Evolutionary conservation across 2,329 filamentous ascomycete species (phyloP), one percentile per base, ranked within the genome.

Genomic region (Exophiala spinifera): DNA sequence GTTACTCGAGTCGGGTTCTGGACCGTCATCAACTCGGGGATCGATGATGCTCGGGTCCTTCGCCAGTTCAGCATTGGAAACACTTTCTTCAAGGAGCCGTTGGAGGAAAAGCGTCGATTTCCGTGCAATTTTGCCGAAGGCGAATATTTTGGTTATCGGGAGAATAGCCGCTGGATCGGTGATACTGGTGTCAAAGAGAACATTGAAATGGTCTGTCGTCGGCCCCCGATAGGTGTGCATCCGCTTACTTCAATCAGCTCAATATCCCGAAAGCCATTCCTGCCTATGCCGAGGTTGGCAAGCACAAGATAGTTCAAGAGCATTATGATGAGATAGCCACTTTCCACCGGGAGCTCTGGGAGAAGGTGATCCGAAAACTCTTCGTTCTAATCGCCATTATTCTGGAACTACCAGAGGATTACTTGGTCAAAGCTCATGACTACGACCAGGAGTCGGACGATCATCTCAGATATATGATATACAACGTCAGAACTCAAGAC

Each of bases 381-480:
- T 56, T 62, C 33, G 45, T 56, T 11, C 53, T 63, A 2, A 61
- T 63, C 13, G 37, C 59, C 46, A 50, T 60, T 34, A 55, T 53
- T 33, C 51, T 86, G 0, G 76, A 85, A 60, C 70, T 86, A 0
- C 80, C 80, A 0, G 76, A 81, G 40, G 81, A 85, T 6, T 73
- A 77, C 51, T 70, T 85, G 23, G 72, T 79, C 58, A 70, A 76
- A n/a, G 70, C 79, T 0, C 83, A 86, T 66, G 73, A 70, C 13
- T 86, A 83, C 67, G 76, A 82, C 2, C 73, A 76, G 15, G 74
- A 78, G 37, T 76, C 77, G 17, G 80, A 84, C 59, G 79, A 80
- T 23, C 80, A 83, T 51, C 73, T 84, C 23, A 75, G 83, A 2
- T 84, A 84, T 65, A 84, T 84, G 79, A 73, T 76, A 46, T 83